Conservation (phyloP, 2,329 filamentous ascomycete species). For the Calonectria crousiana region DNA sequence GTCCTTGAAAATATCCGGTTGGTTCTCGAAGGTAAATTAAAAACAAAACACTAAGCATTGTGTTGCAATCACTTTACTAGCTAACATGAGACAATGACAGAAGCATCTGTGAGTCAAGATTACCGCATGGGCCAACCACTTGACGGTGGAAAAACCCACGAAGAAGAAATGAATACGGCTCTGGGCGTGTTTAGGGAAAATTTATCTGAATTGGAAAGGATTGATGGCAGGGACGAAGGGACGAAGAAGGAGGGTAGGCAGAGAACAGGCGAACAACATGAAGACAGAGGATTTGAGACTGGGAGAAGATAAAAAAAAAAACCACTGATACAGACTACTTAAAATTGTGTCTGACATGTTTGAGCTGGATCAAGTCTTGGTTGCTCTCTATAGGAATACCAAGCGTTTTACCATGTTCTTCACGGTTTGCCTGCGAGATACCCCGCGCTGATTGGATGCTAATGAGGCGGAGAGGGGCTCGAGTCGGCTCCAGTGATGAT, state of each 20-base stretch:
- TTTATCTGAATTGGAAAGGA: not conserved
- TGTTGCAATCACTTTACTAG: not conserved
- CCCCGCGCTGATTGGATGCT: not conserved
- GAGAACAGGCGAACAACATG: not conserved
- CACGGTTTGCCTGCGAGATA: not conserved
- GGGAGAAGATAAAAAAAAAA: not conserved
- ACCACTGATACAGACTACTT: not conserved
- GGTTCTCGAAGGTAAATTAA: not conserved
- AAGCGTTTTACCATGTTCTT: not conserved
- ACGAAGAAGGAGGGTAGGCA: not conserved
- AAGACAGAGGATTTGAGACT: not conserved
- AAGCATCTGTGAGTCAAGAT: not conserved
- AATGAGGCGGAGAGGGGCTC: not conserved
- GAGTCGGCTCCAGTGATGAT: slow-evolving; percentile 3
- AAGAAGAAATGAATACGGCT: not conserved
- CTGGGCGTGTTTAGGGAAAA: not conserved
- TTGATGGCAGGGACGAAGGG: not conserved
- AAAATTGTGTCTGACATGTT: not conserved
- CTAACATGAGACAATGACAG: not conserved
- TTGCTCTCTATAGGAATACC: too few relatives aligned
- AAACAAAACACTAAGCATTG: not conserved
- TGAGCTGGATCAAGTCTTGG: not conserved
- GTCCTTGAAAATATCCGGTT: not conserved
- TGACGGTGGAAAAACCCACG: not conserved
- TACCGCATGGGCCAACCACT: not conserved